phyloP scores from a whole-genome alignment of 2,329 filamentous ascomycete species.

The Hypoxylon sp. region DNA sequence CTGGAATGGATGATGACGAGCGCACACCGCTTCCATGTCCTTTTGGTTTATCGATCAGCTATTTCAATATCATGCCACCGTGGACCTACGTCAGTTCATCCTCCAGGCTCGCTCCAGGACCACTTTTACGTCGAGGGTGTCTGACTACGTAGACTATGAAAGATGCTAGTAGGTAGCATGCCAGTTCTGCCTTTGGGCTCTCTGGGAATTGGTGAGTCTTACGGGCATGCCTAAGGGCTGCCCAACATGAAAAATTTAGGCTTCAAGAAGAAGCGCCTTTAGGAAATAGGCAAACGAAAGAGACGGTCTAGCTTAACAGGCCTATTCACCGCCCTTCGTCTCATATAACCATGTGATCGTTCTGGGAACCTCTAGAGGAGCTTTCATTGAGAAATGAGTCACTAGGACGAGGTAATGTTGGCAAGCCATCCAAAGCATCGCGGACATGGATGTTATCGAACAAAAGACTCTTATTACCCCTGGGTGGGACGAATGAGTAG shows the following conservation, averaged over 20 bases:
- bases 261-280: not conserved
- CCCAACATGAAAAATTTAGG: constrained; percentile 24
- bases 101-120: constrained; percentile 3
- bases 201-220: constrained; percentile 21
- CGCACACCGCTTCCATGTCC: constrained; percentile 23
- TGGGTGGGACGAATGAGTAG: no score
- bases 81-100: constrained; percentile 23
- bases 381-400: constrained; percentile 8
- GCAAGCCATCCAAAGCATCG: not conserved
- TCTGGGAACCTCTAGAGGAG: not conserved
- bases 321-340: constrained; percentile 10
- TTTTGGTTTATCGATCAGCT: constrained; percentile 29
- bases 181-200: constrained; percentile 12
- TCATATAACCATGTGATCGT: constrained; percentile 5
- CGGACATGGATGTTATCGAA: not conserved
- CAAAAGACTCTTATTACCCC: not conserved
- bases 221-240: constrained; percentile 17
- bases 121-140: constrained; percentile 25
- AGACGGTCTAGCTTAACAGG: not conserved
- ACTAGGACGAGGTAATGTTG: constrained; percentile 3
- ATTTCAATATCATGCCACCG: constrained; percentile 17
- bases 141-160: not conserved
- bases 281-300: not conserved
- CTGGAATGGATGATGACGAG: constrained; percentile 12
- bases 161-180: constrained; percentile 7